Evolutionary conservation across 805 yeast species (phyloP).

Genomic region (Zygotorulaspora chibaensis): DNA sequence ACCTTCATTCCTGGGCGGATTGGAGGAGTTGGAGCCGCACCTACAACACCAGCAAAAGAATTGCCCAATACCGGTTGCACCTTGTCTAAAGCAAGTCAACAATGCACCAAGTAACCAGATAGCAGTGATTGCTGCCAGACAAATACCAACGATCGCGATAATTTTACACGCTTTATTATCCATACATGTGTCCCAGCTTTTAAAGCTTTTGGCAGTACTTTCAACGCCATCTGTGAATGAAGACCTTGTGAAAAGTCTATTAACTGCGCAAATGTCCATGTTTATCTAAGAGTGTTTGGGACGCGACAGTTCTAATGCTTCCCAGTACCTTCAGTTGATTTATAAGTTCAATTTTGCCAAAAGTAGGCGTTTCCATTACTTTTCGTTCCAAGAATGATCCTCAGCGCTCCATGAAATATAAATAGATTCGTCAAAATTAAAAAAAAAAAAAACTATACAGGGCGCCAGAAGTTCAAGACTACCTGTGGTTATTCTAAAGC

Average conservation of each 20-base stretch:
- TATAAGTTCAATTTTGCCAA: neutral
- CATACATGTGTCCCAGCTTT: conserved; percentile 76
- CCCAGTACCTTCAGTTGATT: neutral
- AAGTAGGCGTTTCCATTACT: neutral
- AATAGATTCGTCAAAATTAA: neutral
- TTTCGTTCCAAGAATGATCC: neutral
- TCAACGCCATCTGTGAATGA: conserved; percentile 23
- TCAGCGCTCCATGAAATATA: neutral
- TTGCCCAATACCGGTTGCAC: conserved; percentile 47
- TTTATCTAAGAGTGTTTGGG: too few relatives aligned
- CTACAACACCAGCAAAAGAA: conserved; percentile 52
- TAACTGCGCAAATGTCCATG: conserved; percentile 11
- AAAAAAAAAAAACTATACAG: neutral
- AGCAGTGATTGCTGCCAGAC: conserved; percentile 48
- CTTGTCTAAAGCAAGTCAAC: conserved; percentile 53
- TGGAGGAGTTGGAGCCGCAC: conserved; percentile 24
- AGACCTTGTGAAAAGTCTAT: conserved; percentile 15
- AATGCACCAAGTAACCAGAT: conserved; percentile 56
- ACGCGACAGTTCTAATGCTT: too few relatives aligned
- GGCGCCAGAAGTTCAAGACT: neutral
- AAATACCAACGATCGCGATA: conserved; percentile 69
- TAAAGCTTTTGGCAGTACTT: conserved; percentile 46
- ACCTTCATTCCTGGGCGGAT: conserved; percentile 15
- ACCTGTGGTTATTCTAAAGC: conserved; percentile 16
- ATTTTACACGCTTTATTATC: conserved; percentile 70